Conservation (phyloP, 2,329 filamentous ascomycete genomes). For the Incumbomyces lentus region DNA sequence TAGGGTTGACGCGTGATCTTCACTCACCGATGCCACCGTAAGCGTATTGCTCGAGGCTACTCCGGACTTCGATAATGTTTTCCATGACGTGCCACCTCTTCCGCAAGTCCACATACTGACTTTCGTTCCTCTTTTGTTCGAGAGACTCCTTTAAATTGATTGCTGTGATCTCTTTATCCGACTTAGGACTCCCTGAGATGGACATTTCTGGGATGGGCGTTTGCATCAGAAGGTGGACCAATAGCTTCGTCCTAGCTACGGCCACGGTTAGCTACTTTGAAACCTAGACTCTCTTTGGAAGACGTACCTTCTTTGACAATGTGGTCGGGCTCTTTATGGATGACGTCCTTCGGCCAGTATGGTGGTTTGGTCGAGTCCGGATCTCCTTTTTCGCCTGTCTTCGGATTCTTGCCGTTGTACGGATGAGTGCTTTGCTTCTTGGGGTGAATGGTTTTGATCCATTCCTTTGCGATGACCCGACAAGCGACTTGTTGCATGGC, state of each 20-base stretch:
- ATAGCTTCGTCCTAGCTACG: constrained; percentile 20
- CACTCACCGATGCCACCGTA: constrained; percentile 17
- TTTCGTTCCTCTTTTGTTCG: constrained; percentile 16
- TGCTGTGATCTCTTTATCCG: constrained; percentile 10
- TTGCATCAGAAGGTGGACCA: constrained; percentile 19
- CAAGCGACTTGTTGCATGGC: constrained; percentile 38
- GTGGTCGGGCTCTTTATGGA: constrained; percentile 41
- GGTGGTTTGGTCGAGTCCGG: constrained; percentile 36
- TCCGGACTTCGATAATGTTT: constrained; percentile 15
- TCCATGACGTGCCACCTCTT: constrained; percentile 11
- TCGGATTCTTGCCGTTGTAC: constrained; percentile 37
- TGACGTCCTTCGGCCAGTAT: constrained; percentile 26
- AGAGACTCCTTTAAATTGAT: constrained; percentile 14
- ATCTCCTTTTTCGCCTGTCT: constrained; percentile 28
- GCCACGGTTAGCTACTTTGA: background rate
- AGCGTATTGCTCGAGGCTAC: constrained; percentile 18
- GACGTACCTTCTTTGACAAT: constrained; percentile 36
- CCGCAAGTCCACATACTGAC: constrained; percentile 9
- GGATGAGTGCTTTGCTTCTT: constrained; percentile 39
- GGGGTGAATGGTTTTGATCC: constrained; percentile 38
- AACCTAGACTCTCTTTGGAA: background rate
- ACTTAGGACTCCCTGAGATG: background rate
- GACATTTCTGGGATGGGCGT: constrained; percentile 16
- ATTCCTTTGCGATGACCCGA: constrained; percentile 35
- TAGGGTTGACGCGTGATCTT: background rate